Base-by-base conservation (phyloP, 768 basidiomycete genomes). In the Tubosaeta brunneosetosa region DNA sequence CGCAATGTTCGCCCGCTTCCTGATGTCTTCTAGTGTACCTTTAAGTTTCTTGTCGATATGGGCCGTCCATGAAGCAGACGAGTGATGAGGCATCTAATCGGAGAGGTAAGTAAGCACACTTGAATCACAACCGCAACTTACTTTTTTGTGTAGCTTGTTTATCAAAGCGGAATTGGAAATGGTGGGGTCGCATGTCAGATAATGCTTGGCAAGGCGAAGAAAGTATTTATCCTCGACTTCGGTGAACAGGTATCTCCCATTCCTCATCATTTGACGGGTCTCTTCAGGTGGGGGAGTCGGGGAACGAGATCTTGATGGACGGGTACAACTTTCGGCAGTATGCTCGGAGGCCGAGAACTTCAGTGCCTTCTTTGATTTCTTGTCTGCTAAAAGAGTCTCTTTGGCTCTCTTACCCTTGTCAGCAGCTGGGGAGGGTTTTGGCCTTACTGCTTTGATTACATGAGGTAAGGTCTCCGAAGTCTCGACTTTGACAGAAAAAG, bases 21-120 rank as follows among this genome's bases (percentile, higher is more conserved):
- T 72, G 48, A 77, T 63, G 6, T 66, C 60, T n/a, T 80, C 82
- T 11, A 85, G 53, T 37, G 73, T 66, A 10, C 70, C 61, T 22
- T 66, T 67, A 10, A 74, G 36, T 49, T 64, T 62, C 47, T 53
- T 55, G 29, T 56, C 41, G 17, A 82, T 46, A 44, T 76, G 73
- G n/a, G 60, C 62, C 31, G 49, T 57, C 85, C 85, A 88, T 13
- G 84, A 85, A 8, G 32, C 61, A 6, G 58, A 12, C 3, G 73
- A 59, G 62, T 88, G 87, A 56, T 83, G 78, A 26, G 83, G 79
- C 72, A 88, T 73, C 87, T 88, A 51, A 11, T 34, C n/a, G 10
- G 7, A 22, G 27, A 31, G 4, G n/a, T 58, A 58, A 36, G 40
- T 10, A 10, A 44, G 14, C 12, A 32, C 16, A 38, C 7, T 12